Evolutionary conservation across 1,139 yeast genomes (phyloP).

Genomic region (Diutina ranongensis): DNA sequence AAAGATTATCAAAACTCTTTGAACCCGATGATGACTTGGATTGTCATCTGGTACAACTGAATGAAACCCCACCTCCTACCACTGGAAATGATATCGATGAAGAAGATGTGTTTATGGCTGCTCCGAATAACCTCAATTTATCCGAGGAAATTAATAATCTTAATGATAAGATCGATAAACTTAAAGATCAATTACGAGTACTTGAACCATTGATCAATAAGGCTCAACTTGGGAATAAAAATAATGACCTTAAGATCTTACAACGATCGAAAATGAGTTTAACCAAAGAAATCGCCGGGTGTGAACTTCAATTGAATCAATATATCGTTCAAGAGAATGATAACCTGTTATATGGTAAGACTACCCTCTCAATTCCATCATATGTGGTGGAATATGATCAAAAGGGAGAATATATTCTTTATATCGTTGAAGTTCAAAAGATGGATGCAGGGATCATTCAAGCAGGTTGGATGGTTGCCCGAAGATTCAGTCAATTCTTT

Average conservation of each 20-base stretch:
- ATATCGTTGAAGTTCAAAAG: slow-evolving; percentile 68
- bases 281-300: slow-evolving; percentile 56
- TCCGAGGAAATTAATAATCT: slow-evolving; percentile 54
- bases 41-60: not conserved
- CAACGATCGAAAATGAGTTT: slow-evolving; percentile 55
- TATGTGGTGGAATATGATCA: slow-evolving; percentile 47
- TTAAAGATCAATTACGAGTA: slow-evolving; percentile 52
- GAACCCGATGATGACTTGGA: not conserved
- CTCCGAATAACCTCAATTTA: slow-evolving; percentile 58
- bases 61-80: not conserved
- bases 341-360: slow-evolving; percentile 63
- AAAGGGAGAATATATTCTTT: slow-evolving; percentile 53
- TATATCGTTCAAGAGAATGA: slow-evolving; percentile 76
- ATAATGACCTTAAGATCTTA: slow-evolving; percentile 55
- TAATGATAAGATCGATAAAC: slow-evolving; percentile 44
- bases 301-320: slow-evolving; percentile 70
- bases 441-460: slow-evolving; percentile 32
- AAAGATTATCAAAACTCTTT: slow-evolving; percentile 14
- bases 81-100: not conserved
- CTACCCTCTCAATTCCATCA: slow-evolving; percentile 54
- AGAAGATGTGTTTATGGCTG: slow-evolving; percentile 31
- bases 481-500: slow-evolving; percentile 78
- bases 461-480: slow-evolving; percentile 84
- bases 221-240: slow-evolving; percentile 74
- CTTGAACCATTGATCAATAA: slow-evolving; percentile 58